Evolutionary conservation across 495 filamentous ascomycete genomes (phyloP), one percentile per base, ranked within the genome.

Genomic region (Evansstolkia leycettana): DNA sequence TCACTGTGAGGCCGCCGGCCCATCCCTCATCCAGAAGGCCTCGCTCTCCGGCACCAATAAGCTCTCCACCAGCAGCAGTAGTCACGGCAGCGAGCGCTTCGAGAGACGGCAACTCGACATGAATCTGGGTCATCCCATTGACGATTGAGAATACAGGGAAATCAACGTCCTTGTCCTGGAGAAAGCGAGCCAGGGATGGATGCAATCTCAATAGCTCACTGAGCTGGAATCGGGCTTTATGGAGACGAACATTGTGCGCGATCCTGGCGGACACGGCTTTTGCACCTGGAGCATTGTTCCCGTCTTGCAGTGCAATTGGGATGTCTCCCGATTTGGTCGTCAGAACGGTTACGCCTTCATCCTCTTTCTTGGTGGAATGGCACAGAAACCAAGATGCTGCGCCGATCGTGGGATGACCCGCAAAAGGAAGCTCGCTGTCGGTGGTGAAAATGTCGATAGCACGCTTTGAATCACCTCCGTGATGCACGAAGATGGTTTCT

Each of bases 321-420:
- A 79, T 70, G 1, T 60, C 62, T 3, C 82, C 82, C 15, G 83
- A 76, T 36, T 78, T 80, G 27, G 76, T 76, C 15, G 65, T 37
- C 7, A 81, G 59, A 1, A 55, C 57, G 13, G 56, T 46, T 19
- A 63, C 57, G 43, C 50, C 28, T 10, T 37, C 36, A 46, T 50
- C 26, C 4, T 50, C 41, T 19, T 52, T 46, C 10, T 59, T 35
- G 14, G 64, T 40, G 47, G 50, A 34, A 62, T 57, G 49, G 12
- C 38, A 41, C 1, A 64, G 41, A 39, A 58, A 57, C 62, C 78
- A 72, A 31, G 67, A 67, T 2, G 76, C 72, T 2, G 76, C 65
- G 35, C 83, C 83, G 40, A 89, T 74, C 28, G 78, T 85, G 0
- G 82, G 83, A 51, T 88, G 83, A 7, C 83, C 83, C 0, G 83